A percentile compares a stretch with the other conserved stretches of the same genome.
These are phyloP conservation scores for Clarkia xantiana DNA, from an alignment of 345 rosid genomes.

Conservation along the genomic window DNA sequence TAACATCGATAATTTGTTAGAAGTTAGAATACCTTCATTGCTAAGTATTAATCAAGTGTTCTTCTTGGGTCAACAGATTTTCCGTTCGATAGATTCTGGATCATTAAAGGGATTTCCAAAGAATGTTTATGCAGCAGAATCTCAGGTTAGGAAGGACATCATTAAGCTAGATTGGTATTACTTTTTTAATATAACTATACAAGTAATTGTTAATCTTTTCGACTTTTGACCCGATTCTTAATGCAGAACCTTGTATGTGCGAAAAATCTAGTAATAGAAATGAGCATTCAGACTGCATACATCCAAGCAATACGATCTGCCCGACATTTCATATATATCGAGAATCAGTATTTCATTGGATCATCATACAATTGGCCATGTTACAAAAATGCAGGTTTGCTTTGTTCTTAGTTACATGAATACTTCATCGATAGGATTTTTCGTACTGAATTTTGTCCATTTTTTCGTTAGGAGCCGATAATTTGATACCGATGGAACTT, in stretches of 20 bases:
- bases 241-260: constrained; percentile 81
- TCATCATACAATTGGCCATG: constrained; percentile 76
- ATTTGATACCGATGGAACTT: constrained; percentile 78
- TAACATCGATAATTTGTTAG: background rate
- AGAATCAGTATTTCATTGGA: constrained; percentile 84
- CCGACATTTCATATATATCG: constrained; percentile 69
- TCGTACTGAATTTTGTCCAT: background rate
- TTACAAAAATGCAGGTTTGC: constrained; percentile 64
- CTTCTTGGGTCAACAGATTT: constrained; percentile 31
- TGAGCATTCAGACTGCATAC: constrained; percentile 85
- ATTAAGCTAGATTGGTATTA: background rate
- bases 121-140: constrained; percentile 35
- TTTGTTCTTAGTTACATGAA: too few relatives aligned
- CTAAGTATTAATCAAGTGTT: background rate
- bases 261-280: constrained; percentile 67
- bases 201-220: too few relatives aligned
- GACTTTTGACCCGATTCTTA: background rate
- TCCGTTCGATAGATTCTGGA: constrained; percentile 77
- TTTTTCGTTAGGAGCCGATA: constrained; percentile 60
- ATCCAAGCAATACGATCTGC: constrained; percentile 83
- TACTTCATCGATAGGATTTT: constrained; percentile 1
- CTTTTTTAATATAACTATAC: background rate
- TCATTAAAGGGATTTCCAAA: constrained; percentile 84
- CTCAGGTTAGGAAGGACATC: constrained; percentile 27
- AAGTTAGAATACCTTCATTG: background rate